Evolutionary conservation across 257 asterid species (phyloP), one percentile per base, ranked within the genome.

Genomic region (Penstemon davidsonii): DNA sequence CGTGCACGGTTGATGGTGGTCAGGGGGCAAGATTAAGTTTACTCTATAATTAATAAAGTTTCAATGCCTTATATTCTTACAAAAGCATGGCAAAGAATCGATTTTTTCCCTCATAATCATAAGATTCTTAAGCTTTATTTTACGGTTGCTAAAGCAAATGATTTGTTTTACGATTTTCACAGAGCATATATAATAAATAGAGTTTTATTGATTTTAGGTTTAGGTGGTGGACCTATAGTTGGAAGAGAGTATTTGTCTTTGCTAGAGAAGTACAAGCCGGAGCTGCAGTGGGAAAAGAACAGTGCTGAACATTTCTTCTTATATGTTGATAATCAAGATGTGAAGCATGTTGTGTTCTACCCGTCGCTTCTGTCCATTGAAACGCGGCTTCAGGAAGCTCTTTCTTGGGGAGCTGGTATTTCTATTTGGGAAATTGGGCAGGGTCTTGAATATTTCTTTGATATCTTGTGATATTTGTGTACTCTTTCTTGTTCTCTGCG

Each of bases 341-440:
- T 71, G 38, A 75, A 83, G 78, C 99, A 90, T 61, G 97, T 84
- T 0, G 96, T 90, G 9, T 93, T 93, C 86, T 93, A 85, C 82
- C 99, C 96, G 4, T 66, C 99, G 0, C 80, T 68, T 18, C 76
- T 77, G 89, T 93, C 99, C 6, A 83, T 90, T 7, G 78, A 89
- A 8, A 41, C 64, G 60, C 85, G 99, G 49, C 88, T 91, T 8
- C 81, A 87, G 78, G 96, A 83, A 75, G 97, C 99, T 66, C 82
- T 69, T 60, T 81, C 86, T 4, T 85, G 96, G 97, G 83, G 84
- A 7, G 97, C 95, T 8, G 95, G 95, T 58, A 80, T 93, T 78
- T 84, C 99, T 60, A 84, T 93, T 59, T 93, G 99, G 99, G 99
- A 93, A 82, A 87, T 90, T 4, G 99, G 96, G 41, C 97, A 93